Evolutionary conservation across 495 filamentous ascomycete genomes (phyloP).

Genomic region (Collariella sp.): DNA sequence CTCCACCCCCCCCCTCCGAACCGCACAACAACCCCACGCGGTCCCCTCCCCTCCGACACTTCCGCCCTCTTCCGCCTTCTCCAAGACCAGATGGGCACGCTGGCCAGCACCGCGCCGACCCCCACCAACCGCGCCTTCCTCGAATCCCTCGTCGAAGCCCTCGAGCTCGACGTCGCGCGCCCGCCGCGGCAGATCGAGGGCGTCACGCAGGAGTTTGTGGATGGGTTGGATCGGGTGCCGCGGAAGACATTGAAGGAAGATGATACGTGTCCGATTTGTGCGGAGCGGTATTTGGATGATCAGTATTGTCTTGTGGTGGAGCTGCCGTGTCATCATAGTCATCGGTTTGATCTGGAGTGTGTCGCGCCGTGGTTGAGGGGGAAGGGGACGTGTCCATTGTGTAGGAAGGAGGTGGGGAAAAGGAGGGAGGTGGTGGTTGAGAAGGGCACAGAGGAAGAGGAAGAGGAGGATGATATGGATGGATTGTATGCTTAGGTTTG

Average conservation of each 20-base stretch:
- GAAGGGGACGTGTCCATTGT: constrained; percentile 83
- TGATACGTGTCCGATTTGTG: constrained; percentile 81
- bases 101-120: constrained; percentile 41
- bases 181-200: constrained; percentile 64
- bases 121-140: constrained; percentile 55
- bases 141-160: constrained; percentile 48
- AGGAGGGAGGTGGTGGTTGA: constrained; percentile 51
- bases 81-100: constrained; percentile 41
- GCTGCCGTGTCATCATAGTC: constrained; percentile 72
- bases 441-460: constrained; percentile 42
- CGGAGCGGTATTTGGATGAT: constrained; percentile 72
- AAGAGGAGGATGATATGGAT: constrained; percentile 63
- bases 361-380: constrained; percentile 86
- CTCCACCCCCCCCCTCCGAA: constrained; percentile 25
- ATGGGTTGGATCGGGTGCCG: constrained; percentile 70
- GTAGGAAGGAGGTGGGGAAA: constrained; percentile 69
- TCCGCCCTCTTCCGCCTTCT: constrained; percentile 51
- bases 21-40: constrained; percentile 51
- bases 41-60: constrained; percentile 63
- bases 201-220: constrained; percentile 71
- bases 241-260: constrained; percentile 55
- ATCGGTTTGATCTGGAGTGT: constrained; percentile 89
- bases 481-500: constrained; percentile 58
- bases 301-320: constrained; percentile 74
- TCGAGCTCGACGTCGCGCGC: constrained; percentile 55